Percentiles rank a stretch among this genome's conserved stretches.
These are phyloP conservation scores for Brassica juncea DNA, from an alignment of 345 rosid species.

Conservation along the genomic window DNA sequence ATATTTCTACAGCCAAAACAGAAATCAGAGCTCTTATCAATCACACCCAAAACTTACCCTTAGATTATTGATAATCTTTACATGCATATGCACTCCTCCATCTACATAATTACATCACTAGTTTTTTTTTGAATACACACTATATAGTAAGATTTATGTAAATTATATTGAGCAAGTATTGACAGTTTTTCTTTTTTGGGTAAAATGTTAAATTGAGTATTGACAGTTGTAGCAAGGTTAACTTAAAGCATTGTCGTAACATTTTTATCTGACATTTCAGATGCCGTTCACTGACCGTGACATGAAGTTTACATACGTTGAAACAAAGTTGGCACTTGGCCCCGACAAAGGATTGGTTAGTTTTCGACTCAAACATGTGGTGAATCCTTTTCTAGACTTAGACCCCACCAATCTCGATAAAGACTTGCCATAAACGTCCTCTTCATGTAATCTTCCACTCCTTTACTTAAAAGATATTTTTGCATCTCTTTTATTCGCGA, in stretches of 20 bases:
- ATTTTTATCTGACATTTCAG: neutral
- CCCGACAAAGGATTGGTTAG: conserved; percentile 25
- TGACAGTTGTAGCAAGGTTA: neutral
- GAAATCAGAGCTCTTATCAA: no score
- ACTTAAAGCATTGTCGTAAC: neutral
- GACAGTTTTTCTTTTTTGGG: neutral
- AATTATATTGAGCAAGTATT: neutral
- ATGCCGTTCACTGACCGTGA: neutral
- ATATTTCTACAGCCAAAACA: no score
- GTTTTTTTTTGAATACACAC: no score
- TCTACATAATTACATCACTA: no score
- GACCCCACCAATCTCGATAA: conserved; percentile 22
- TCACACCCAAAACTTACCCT: no score
- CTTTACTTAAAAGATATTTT: conserved; percentile 23
- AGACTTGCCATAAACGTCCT: conserved; percentile 34
- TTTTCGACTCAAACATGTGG: conserved; percentile 29
- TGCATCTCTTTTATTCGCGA: conserved; percentile 16
- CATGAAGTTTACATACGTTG: neutral
- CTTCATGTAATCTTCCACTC: conserved; percentile 25
- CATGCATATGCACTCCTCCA: no score
- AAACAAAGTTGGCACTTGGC: neutral
- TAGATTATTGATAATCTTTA: no score
- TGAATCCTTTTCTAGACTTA: conserved; percentile 13
- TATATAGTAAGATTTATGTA: neutral
- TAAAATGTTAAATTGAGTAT: no score